Conservation (phyloP, 148 eudicot genomes). For the Silene latifolia region DNA sequence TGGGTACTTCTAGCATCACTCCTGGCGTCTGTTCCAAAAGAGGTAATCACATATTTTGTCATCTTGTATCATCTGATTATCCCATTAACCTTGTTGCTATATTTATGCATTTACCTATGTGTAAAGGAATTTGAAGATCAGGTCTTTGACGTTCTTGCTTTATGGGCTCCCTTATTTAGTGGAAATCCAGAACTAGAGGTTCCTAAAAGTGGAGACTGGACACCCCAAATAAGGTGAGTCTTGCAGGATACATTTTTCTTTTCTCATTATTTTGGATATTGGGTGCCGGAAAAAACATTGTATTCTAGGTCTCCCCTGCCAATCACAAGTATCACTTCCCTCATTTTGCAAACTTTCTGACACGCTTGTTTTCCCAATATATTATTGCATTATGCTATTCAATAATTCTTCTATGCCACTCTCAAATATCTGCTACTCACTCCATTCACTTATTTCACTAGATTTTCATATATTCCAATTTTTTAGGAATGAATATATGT, state of each 20-base stretch:
- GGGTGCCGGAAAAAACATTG: background rate
- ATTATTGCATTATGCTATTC: background rate
- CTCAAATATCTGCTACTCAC: background rate
- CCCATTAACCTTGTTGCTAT: constrained; percentile 10
- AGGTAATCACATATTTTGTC: constrained; percentile 38
- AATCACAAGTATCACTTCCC: background rate
- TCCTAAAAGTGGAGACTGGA: constrained; percentile 51
- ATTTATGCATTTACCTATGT: constrained; percentile 22
- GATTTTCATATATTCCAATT: background rate
- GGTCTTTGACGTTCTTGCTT: constrained; percentile 86
- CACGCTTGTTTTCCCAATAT: background rate
- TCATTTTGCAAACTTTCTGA: background rate
- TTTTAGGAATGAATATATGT: background rate
- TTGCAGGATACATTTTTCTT: constrained; percentile 6
- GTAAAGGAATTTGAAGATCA: constrained; percentile 94
- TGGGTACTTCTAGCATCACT: constrained; percentile 89
- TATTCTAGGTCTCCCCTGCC: background rate
- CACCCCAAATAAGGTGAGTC: constrained; percentile 60
- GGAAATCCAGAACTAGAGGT: constrained; percentile 54
- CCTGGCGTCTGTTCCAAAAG: constrained; percentile 80
- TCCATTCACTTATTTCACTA: background rate
- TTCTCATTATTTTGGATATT: background rate
- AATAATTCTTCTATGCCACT: background rate
- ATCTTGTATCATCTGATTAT: constrained; percentile 4
- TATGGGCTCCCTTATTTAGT: constrained; percentile 83